Conservation (phyloP, 169 alveolate genomes). For the Plasmodium inui region DNA sequence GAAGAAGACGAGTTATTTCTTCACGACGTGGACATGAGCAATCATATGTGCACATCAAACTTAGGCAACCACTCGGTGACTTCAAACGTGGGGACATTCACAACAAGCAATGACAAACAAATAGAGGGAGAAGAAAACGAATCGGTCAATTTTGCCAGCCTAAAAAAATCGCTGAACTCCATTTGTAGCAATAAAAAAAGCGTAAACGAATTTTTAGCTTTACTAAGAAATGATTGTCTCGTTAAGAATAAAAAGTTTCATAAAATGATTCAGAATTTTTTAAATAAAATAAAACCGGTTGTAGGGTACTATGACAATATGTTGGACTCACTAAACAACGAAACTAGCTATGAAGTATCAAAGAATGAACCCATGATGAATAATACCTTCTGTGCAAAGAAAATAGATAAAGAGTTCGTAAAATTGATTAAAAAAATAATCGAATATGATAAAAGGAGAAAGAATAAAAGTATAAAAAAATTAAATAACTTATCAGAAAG, state of each 20-base stretch:
- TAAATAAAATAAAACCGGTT: constrained; percentile 33
- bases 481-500: constrained; percentile 17
- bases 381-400: not conserved
- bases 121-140: not conserved
- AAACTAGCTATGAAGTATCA: not conserved
- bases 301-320: constrained; percentile 27
- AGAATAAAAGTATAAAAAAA: constrained; percentile 9
- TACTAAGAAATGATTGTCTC: constrained; percentile 27
- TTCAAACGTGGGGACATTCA: not conserved
- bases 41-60: not conserved
- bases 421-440: constrained; percentile 61
- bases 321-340: constrained; percentile 26
- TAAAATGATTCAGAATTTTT: constrained; percentile 26
- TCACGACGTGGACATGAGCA: not conserved
- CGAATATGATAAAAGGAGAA: constrained; percentile 65
- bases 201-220: constrained; percentile 33
- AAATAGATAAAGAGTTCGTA: constrained; percentile 62
- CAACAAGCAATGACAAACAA: not conserved
- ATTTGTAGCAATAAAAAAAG: constrained; percentile 48
- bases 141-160: not conserved
- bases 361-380: constrained; percentile 2
- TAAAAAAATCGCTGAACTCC: constrained; percentile 32
- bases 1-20: not conserved
- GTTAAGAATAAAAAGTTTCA: constrained; percentile 33
- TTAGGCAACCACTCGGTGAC: not conserved